These are phyloP conservation scores for Astragalus membranaceus DNA, from an alignment of 306 rosid genomes.

Conservation along the genomic window DNA sequence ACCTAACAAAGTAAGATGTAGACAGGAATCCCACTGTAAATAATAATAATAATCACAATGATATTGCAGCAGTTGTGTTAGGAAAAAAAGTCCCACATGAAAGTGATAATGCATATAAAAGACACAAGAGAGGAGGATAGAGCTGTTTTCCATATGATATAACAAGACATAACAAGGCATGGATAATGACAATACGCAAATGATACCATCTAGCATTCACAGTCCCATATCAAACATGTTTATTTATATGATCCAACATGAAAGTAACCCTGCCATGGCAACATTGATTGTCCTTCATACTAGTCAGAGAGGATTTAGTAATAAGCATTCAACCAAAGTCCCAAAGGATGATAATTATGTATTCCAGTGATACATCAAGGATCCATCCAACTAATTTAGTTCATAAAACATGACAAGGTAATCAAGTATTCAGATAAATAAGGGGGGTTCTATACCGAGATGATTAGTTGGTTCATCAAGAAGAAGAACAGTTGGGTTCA, in stretches of 20 bases:
- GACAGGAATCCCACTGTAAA: background rate
- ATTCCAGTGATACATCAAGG: background rate
- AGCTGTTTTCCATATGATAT: background rate
- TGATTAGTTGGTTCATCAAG: conserved; percentile 84
- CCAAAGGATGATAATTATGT: background rate
- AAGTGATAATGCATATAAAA: background rate
- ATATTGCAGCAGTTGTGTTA: background rate
- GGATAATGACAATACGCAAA: background rate
- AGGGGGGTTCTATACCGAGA: conserved; percentile 24
- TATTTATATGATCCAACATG: background rate
- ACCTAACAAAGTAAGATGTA: background rate
- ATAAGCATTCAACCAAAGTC: background rate
- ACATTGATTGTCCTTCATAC: background rate
- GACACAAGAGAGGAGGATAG: background rate
- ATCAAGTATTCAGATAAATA: background rate
- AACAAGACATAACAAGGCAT: background rate
- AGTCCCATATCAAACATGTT: background rate
- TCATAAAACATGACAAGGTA: background rate
- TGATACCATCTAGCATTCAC: background rate
- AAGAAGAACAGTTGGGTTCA: conserved; percentile 84
- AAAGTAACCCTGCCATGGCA: background rate
- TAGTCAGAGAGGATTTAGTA: background rate
- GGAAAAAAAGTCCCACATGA: background rate
- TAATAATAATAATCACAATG: background rate
- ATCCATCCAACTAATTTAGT: background rate